These are phyloP conservation scores for Stellera chamaejasme DNA, from an alignment of 345 rosid genomes.

Conservation along the genomic window DNA sequence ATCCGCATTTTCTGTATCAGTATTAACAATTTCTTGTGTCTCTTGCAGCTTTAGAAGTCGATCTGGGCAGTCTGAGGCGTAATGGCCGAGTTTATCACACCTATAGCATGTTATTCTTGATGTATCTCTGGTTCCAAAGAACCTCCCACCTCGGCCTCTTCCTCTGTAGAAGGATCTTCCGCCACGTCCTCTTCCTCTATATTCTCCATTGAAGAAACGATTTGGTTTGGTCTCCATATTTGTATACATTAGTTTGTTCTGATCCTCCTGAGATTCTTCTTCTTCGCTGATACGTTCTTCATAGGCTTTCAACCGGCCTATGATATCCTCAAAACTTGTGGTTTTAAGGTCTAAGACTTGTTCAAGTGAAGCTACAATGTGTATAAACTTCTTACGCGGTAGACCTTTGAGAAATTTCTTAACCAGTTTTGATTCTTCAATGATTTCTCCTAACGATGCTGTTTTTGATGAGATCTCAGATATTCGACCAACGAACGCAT, in stretches of 20 bases:
- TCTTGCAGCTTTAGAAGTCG: no score
- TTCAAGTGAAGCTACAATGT: neutral
- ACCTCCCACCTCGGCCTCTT: neutral
- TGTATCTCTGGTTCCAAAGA: no score
- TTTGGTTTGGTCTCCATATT: no score
- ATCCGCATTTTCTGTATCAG: no score
- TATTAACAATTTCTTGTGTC: no score
- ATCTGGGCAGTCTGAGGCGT: no score
- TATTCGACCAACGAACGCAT: neutral
- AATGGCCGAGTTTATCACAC: no score
- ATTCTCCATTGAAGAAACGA: neutral
- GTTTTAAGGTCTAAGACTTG: neutral
- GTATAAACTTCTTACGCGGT: neutral
- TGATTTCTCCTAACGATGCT: neutral
- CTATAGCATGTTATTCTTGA: no score
- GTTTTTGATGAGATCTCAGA: neutral
- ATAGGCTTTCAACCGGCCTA: neutral
- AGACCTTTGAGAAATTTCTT: neutral
- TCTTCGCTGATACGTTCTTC: neutral
- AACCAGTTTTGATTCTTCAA: neutral
- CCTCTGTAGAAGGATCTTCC: neutral
- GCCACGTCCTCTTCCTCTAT: neutral
- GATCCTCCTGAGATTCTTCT: neutral
- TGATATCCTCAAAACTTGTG: neutral
- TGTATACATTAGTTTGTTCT: neutral